A percentile compares a stretch with the other conserved stretches of the same genome.
Conservation (phyloP, 2,329 filamentous ascomycete species). For the Verticillium tricorpus region DNA sequence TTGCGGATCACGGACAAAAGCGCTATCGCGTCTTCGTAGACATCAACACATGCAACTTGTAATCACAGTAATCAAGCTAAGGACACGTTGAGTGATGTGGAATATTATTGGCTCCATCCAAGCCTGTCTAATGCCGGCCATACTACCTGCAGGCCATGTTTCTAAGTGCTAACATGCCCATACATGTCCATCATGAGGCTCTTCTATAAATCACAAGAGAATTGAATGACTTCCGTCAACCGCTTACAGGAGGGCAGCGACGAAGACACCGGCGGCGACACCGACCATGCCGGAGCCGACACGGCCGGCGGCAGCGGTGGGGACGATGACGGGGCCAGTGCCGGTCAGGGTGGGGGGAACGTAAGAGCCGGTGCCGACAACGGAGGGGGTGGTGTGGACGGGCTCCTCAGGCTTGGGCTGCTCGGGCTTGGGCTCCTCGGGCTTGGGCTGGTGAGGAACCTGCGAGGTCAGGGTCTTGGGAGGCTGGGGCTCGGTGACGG, state of each 20-base stretch:
- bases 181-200: not conserved
- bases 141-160: not conserved
- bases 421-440: not conserved
- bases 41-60: too few species aligned
- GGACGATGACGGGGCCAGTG: not conserved
- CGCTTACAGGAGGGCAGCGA: slow-evolving; percentile 7
- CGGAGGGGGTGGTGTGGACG: not conserved
- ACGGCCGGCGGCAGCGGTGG: slow-evolving; percentile 5
- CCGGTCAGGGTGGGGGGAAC: not conserved
- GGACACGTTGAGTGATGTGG: too few species aligned
- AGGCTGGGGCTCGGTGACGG: slow-evolving; percentile 6
- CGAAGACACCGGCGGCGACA: slow-evolving; percentile 7
- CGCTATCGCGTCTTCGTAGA: too few species aligned
- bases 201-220: not conserved
- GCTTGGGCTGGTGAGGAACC: not conserved
- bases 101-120: not conserved
- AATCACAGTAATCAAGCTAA: too few species aligned
- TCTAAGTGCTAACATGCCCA: not conserved
- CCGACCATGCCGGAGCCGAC: slow-evolving; percentile 5
- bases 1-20: too few species aligned
- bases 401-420: not conserved
- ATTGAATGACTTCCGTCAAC: not conserved
- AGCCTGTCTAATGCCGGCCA: not conserved
- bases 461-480: slow-evolving; percentile 4
- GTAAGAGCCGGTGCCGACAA: not conserved